These are phyloP conservation scores for Penicillium hordei DNA, from an alignment of 2,329 filamentous ascomycete species.

Conservation along the genomic window DNA sequence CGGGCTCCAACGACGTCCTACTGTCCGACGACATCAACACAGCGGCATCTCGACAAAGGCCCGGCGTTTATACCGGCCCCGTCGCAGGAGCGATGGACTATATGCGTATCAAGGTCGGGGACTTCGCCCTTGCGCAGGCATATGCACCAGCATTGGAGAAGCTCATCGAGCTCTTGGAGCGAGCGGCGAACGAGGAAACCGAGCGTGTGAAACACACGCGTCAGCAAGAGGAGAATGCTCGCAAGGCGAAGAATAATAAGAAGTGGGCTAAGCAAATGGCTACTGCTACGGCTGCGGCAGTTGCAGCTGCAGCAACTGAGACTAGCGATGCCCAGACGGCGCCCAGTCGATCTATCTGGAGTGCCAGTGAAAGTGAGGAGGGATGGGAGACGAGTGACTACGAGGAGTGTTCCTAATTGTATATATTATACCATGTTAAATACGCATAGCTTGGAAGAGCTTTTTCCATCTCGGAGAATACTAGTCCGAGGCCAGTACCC, in stretches of 20 bases:
- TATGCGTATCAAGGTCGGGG: conserved; percentile 61
- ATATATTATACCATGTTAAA: conserved; percentile 4
- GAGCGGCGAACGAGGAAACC: conserved; percentile 30
- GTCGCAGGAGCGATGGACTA: conserved; percentile 63
- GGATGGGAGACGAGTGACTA: conserved; percentile 36
- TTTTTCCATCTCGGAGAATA: neutral
- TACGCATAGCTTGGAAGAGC: neutral
- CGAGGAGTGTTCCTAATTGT: conserved; percentile 11
- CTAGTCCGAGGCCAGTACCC: neutral
- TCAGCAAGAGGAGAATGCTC: conserved; percentile 24
- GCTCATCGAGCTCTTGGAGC: conserved; percentile 49
- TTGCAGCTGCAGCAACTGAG: conserved; percentile 7
- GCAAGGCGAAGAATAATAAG: conserved; percentile 25
- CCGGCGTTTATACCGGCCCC: conserved; percentile 43
- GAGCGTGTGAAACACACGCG: conserved; percentile 22
- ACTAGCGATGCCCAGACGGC: conserved; percentile 7
- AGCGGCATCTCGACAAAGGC: neutral
- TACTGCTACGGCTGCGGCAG: conserved; percentile 9
- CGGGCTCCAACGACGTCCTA: neutral
- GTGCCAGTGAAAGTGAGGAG: conserved; percentile 39
- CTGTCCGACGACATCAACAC: conserved; percentile 21
- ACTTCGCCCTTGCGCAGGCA: conserved; percentile 58
- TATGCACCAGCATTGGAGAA: conserved; percentile 58
- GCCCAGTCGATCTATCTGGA: conserved; percentile 29
- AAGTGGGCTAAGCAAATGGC: conserved; percentile 23